These are phyloP conservation scores for Erysimum pusillum DNA, from an alignment of 441 rosid genomes.

Conservation along the genomic window DNA sequence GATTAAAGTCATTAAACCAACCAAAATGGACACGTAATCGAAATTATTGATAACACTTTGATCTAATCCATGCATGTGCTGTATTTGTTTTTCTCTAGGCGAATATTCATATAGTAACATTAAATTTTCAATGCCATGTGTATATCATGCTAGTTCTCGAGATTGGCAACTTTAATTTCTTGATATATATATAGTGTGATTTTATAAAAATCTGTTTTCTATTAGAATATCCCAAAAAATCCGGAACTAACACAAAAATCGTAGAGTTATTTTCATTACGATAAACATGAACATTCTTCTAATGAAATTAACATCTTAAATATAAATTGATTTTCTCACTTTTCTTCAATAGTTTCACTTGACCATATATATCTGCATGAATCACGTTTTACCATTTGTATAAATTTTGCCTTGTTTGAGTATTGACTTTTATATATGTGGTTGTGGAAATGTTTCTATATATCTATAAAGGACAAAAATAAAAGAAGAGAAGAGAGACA, in stretches of 20 bases:
- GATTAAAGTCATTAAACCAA: conserved; percentile 19
- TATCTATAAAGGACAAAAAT: background rate
- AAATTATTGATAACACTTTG: background rate
- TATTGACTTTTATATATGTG: background rate
- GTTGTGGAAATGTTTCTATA: background rate
- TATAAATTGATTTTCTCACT: background rate
- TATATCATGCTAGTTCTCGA: background rate
- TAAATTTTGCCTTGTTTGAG: background rate
- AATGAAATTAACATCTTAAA: too few species aligned
- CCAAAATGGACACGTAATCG: conserved; percentile 17
- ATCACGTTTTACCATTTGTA: background rate
- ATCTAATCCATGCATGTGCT: conserved; percentile 13
- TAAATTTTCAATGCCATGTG: background rate
- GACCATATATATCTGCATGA: background rate
- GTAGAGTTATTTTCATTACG: background rate
- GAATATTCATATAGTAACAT: background rate
- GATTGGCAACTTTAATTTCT: background rate
- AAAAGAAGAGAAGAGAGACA: background rate
- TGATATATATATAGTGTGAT: background rate
- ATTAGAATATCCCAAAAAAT: background rate
- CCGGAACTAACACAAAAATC: background rate
- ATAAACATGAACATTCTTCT: background rate
- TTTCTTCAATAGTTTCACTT: background rate
- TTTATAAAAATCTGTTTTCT: background rate
- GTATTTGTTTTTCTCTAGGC: background rate